A percentile compares a stretch with the other conserved stretches of the same genome.
Evolutionary conservation across 768 basidiomycete species (phyloP).

Genomic region (Lactifluus hygrophoroides): DNA sequence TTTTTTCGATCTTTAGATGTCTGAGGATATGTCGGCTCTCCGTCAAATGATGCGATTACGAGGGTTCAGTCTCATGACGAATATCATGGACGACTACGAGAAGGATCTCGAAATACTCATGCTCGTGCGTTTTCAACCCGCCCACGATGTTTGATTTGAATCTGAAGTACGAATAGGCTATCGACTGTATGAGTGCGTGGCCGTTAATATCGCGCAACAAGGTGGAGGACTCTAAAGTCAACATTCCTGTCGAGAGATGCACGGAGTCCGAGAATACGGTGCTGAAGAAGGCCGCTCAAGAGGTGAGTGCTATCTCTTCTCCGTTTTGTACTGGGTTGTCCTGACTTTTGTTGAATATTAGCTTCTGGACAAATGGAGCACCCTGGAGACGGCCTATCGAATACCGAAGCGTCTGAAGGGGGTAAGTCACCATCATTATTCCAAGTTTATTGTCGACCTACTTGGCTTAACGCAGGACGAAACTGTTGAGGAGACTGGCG

Average conservation of each 20-base stretch:
- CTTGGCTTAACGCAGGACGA: slow-evolving; percentile 21
- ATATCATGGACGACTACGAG: slow-evolving; percentile 69
- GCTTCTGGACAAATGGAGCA: slow-evolving; percentile 77
- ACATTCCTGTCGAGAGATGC: slow-evolving; percentile 50
- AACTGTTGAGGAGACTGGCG: slow-evolving; percentile 19
- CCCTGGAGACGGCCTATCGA: slow-evolving; percentile 68
- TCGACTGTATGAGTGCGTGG: slow-evolving; percentile 69
- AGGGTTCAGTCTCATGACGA: slow-evolving; percentile 88
- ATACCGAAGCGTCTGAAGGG: slow-evolving; percentile 67
- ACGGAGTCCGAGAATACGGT: slow-evolving; percentile 46
- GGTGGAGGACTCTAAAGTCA: slow-evolving; percentile 68
- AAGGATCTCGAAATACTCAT: slow-evolving; percentile 63
- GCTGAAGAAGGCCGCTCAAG: slow-evolving; percentile 50
- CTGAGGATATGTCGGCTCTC: slow-evolving; percentile 68
- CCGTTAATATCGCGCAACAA: slow-evolving; percentile 83
- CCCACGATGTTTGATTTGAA: background rate
- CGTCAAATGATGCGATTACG: slow-evolving; percentile 86
- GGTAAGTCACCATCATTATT: slow-evolving; percentile 25
- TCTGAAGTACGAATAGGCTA: slow-evolving; percentile 33
- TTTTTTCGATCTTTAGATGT: slow-evolving; percentile 46
- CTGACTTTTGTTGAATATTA: slow-evolving; percentile 24
- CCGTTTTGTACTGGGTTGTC: background rate
- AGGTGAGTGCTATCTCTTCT: slow-evolving; percentile 36
- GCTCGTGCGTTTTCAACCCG: slow-evolving; percentile 41
- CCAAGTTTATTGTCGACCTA: background rate